Evolutionary conservation across 2,329 filamentous ascomycete genomes (phyloP), one percentile per base, ranked within the genome.

Genomic region (Calycina marina): DNA sequence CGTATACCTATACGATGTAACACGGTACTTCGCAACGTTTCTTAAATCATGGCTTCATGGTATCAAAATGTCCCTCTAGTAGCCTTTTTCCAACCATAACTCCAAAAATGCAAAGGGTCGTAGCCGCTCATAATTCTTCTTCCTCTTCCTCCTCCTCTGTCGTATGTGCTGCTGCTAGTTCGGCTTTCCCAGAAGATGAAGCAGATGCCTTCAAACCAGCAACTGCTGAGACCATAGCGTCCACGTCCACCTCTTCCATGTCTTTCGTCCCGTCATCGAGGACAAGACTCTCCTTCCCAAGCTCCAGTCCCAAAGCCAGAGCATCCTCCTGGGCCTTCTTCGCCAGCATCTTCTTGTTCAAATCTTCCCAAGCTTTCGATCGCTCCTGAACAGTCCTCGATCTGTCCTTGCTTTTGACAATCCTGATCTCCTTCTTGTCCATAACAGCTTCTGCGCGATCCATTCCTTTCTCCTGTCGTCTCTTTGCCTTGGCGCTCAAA

Each of bases 391-490:
- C 59, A 11, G 44, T 55, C 35, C 57, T 56, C 1, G 63, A 61
- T 31, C 62, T 56, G 8, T 53, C 59, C 42, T 68, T 59, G 51
- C 69, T 75, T 53, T 61, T 64, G 49, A 65, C 56, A 18, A 71
- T 55, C 55, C 72, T 75, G 43, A 49, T 56, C 39, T 60, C 58
- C 8, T 67, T 76, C 41, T 69, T 64, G 50, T 75, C 72, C 50
- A 67, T 55, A 33, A 77, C 53, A 20, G 68, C 69, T 50, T 67
- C 68, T 17, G 71, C 72, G 46, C 65, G 65, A 50, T 74, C 70
- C 39, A 69, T 56, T 30, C 58, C 66, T 47, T 62, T 67, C 45
- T 75, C 69, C 26, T 70, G 64, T 28, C 72, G 61, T 43, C 58
- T 59, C 14, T 63, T 60, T 3, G 69, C 69, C 51, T 62, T 68